These are phyloP conservation scores for Kodamaea alishanica DNA, from an alignment of 1,139 yeast genomes.

Conservation along the genomic window DNA sequence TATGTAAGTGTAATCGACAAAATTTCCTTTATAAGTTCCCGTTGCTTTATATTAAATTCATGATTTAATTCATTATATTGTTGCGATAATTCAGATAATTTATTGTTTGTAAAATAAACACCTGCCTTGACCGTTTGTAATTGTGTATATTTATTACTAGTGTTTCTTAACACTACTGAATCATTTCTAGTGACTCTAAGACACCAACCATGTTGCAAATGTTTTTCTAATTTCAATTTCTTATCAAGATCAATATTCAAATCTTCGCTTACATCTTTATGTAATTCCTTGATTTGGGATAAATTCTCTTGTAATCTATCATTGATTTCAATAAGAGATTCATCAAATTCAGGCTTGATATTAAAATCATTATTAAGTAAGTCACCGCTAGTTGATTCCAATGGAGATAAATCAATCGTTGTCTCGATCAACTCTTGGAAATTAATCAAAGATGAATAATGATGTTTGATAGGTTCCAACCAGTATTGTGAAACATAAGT, in stretches of 20 bases:
- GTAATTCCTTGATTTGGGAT: constrained; percentile 55
- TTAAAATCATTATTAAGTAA: constrained; percentile 59
- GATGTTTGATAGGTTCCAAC: constrained; percentile 52
- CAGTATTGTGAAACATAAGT: constrained; percentile 39
- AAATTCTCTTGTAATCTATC: constrained; percentile 53
- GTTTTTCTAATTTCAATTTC: constrained; percentile 84
- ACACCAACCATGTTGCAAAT: constrained; percentile 89
- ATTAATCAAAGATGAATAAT: constrained; percentile 53
- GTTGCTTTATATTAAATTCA: constrained; percentile 72
- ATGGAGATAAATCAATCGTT: constrained; percentile 80
- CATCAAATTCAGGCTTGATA: constrained; percentile 88
- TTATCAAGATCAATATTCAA: constrained; percentile 79
- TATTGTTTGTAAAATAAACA: constrained; percentile 76
- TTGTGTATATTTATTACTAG: constrained; percentile 60
- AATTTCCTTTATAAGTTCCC: constrained; percentile 76
- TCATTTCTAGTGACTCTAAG: constrained; percentile 88
- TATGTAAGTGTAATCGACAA: constrained; percentile 77
- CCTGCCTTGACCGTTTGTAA: constrained; percentile 93
- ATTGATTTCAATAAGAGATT: constrained; percentile 60
- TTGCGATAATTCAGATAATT: constrained; percentile 55
- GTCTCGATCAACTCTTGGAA: constrained; percentile 86
- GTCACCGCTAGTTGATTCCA: constrained; percentile 51
- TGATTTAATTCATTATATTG: constrained; percentile 57
- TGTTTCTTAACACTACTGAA: constrained; percentile 69
- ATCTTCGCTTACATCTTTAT: constrained; percentile 66